phyloP scores from a whole-genome alignment of 208 protist genomes.

The Trypanosoma theileri region DNA sequence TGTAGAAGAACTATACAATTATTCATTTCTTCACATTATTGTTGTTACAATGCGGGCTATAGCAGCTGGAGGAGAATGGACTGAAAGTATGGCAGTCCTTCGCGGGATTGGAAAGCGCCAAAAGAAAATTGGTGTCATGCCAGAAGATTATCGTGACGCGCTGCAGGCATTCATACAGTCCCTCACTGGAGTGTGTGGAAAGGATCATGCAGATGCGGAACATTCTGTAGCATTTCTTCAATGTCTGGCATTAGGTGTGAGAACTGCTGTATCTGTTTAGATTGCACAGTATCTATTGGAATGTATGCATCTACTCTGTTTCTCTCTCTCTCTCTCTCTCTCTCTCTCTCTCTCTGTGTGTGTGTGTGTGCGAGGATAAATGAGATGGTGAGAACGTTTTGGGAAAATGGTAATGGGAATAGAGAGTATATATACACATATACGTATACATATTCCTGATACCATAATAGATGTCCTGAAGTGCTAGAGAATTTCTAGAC shows the following conservation, averaged over 20 bases:
- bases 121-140: slow-evolving; percentile 46
- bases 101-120: slow-evolving; percentile 57
- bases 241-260: slow-evolving; percentile 62
- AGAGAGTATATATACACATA: too few species aligned
- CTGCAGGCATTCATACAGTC: slow-evolving; percentile 68
- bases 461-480: too few species aligned
- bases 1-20: slow-evolving; percentile 62
- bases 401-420: too few species aligned
- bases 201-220: slow-evolving; percentile 50
- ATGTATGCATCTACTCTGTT: not conserved
- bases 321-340: too few species aligned
- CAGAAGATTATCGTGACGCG: slow-evolving; percentile 79
- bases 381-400: too few species aligned
- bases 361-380: not conserved
- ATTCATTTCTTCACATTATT: slow-evolving; percentile 73
- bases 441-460: too few species aligned
- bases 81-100: slow-evolving; percentile 47
- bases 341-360: too few species aligned
- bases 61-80: slow-evolving; percentile 42
- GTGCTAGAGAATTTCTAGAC: too few species aligned
- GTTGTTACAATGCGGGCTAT: slow-evolving; percentile 65
- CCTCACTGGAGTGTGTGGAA: slow-evolving; percentile 56
- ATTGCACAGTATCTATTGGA: too few species aligned
- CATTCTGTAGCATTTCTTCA: slow-evolving; percentile 65
- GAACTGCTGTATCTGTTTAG: slow-evolving; percentile 12